Evolutionary conservation across 2,329 filamentous ascomycete species (phyloP), one percentile per base, ranked within the genome.

Genomic region (Clonostachys rhizophaga): DNA sequence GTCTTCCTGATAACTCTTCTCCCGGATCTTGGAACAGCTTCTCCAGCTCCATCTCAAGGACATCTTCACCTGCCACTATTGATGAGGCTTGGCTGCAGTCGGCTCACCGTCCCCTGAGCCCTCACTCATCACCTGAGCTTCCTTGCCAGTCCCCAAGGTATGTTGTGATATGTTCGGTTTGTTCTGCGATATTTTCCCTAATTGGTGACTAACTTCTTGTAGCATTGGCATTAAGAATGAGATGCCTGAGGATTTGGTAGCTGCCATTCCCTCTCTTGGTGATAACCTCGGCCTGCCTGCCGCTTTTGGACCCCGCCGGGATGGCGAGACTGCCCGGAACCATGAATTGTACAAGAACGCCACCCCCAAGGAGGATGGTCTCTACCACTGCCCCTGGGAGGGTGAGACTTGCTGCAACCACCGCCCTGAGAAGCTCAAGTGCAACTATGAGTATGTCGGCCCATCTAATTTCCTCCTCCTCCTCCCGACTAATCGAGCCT

Each of bases 351-450:
- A 91, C 74, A 84, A 85, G 63, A 82, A 81, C 55, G 80, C 76
- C 47, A 70, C 71, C 42, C 79, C 84, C 10, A 67, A 78, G 39
- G 65, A 76, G 34, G 89, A 96, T 68, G 91, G 90, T 61, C 81
- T 95, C 49, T 97, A 94, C 72, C 90, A 95, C 72, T 97, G 92
- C 76, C 92, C 92, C 6, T 94, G 87, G 76, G 84, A 87, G 65
- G 86, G 83, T 57, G 76, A 84, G 50, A 49, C 70, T 34, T 74
- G 65, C 61, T 97, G 92, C 80, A 87, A 81, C 67, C 92, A 96
- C 82, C 88, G 89, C 71, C 83, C 91, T 39, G 94, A 95, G 62
- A 94, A 95, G 74, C 87, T 97, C 58, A 96, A 96, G 81, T 96
- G 92, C 84, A 95, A 96, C 72, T 97, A 96, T 65, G 91, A 96